Base-by-base conservation (phyloP, 768 basidiomycete genomes). In the Podaxis sp. region DNA sequence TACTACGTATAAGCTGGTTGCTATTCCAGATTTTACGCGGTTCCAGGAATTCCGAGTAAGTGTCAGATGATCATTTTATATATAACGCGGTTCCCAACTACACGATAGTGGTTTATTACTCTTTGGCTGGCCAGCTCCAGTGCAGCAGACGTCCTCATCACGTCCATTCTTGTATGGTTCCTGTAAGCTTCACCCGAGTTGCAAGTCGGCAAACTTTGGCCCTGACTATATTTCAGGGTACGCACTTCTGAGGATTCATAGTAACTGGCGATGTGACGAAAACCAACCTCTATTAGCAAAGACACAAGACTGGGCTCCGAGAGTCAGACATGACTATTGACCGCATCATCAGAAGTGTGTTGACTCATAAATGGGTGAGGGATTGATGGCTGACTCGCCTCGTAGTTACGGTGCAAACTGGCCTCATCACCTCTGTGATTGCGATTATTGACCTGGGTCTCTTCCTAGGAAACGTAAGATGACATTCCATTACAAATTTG, bases 371-470 rank as follows among this genome's bases (percentile, higher is more conserved):
- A 47, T 19, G 7, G 29, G 22, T 25, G 17, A 47, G 25, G 29
- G 0, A 37, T 25, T 41, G 7, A 2, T 24, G 17, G 27, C 25
- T 36, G 47, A 13, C 6, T 9, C n/a, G 7, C 22, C 12, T 57
- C 24, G 3, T 19, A 59, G 57, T 59, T 12, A 59, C 57, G 11
- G 8, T 59, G 43, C 43, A 46, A 37, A 59, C 57, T 6, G 57
- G 57, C 24, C 22, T 59, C 15, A 4, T 59, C 11, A 59, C 57
- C 5, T 46, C 47, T 25, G 57, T 59, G 43, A 24, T 59, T 33
- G 57, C 57, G 17, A 37, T 25, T 12, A 22, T 49, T 19, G 43
- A 59, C 27, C 22, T 59, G 25, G 29, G 15, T 27, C 22, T 49
- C 43, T 59, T n/a, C 43, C 15, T 59, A 19, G 15, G 11, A 9